Base-by-base conservation (phyloP, 768 basidiomycete species). In the Tricholoma sp. region DNA sequence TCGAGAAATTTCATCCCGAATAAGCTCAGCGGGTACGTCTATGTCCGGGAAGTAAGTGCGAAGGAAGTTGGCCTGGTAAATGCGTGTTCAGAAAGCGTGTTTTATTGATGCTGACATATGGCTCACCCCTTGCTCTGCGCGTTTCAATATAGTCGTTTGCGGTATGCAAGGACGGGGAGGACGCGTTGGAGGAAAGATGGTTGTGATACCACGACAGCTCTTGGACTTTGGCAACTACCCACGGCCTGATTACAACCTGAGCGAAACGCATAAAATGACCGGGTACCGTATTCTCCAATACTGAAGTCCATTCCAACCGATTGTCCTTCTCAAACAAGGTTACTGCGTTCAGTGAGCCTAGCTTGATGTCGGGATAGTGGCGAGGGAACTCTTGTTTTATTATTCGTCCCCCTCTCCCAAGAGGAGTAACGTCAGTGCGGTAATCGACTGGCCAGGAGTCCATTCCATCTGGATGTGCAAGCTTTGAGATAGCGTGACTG, bases 41-140 rank as follows among this genome's bases (percentile, higher is more conserved):
- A 86, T 76, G 58, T 91, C 89, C 1, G 90, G 88, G 54, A 86
- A 78, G 67, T 80, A 79, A 4, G 82, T 84, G 46, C 86, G 82
- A 49, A 91, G 74, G 63, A 89, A 90, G 55, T 85, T 83, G 12
- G 86, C 80, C 90, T 93, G 58, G 12, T 6, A 5, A 32, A 21
- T 16, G 8, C 3, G n/a, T 21, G 9, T 29, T 50, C n/a, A 50
- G 10, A 2, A 29, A 22, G 16, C 6, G 16, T 57, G 49, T 31
- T 16, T 53, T 37, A 49, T 27, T 54, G 57, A 54, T 32, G 31
- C 37, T 27, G 27, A 32, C 50, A n/a, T 52, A 14, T 43, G 9
- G 57, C 81, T 52, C 67, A 91, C 89, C 21, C 85, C 85, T 72
- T 84, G 82, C 67, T 90, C 86, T 5, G 82, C 79, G 9, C 79